Evolutionary conservation across 345 rosid species (phyloP), one percentile per base, ranked within the genome.

Genomic region (Eutrema yunnanense): DNA sequence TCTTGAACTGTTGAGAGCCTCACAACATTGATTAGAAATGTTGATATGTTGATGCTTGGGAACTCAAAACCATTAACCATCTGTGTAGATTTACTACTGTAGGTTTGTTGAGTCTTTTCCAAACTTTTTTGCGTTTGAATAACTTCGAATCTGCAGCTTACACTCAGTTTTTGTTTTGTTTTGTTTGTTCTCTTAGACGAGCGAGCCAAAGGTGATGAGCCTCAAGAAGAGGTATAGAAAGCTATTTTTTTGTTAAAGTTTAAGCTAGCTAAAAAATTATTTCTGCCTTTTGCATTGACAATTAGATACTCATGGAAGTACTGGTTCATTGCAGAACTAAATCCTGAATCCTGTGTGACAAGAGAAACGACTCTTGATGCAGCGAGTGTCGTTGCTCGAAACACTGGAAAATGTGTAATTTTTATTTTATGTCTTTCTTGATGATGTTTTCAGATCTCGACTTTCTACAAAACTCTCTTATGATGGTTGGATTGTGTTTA

Each of bases 141-240:
- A 38, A 48, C 41, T 26, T 62, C 5, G 37, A 33, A 6, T 59
- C 41, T 71, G 50, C n/a, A 27, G 42, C 74, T 60, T 51, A 71
- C 61, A 19, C 47, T 47, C 22, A 51, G 9, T 0, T 30, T 22
- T 73, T 14, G 9, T n/a, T 22, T 73, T 14, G 9, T n/a, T 6
- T 27, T 42, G 5, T 9, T 12, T 32, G 2, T 8, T 6, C 13
- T 58, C 33, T 59, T 60, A 74, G 79, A 74, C 1, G 78, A 75
- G 43, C 64, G 54, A 68, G 2, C 63, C 69, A 68, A 75, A 75
- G 79, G 64, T 61, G 79, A 75, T 37, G 79, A 75, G 64, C 37
- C 73, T 42, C 56, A 75, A 63, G 74, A 75, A 4, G 79, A 75
- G 78, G 78, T 74, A 74, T 32, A 4, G 12, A 34, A 67, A 59